Conservation (phyloP, 129 eudicot species). For the Deinandra increscens region DNA sequence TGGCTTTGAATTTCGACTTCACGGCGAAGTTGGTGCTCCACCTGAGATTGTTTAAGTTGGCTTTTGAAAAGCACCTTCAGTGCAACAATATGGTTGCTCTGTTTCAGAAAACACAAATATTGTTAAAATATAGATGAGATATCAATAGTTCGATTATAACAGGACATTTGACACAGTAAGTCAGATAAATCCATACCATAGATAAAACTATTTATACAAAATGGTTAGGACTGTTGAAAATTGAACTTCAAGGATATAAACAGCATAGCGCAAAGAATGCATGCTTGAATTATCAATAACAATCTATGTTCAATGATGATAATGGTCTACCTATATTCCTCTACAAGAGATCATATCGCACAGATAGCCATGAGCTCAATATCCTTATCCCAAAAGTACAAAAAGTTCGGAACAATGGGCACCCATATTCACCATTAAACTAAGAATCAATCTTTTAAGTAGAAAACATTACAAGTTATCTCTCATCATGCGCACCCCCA, state of each 20-base stretch:
- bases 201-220: not conserved
- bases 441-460: not conserved
- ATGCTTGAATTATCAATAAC: not conserved
- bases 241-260: not conserved
- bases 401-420: not conserved
- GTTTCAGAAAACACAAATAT: slow-evolving; percentile 22
- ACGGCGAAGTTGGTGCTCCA: slow-evolving; percentile 81
- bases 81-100: slow-evolving; percentile 83
- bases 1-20: slow-evolving; percentile 91
- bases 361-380: not conserved
- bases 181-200: not conserved
- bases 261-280: not conserved
- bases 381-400: not conserved
- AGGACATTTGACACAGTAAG: not conserved
- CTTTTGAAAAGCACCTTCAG: slow-evolving; percentile 77
- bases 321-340: not conserved
- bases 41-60: slow-evolving; percentile 85
- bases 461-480: not conserved
- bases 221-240: not conserved
- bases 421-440: not conserved
- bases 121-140: slow-evolving; percentile 7
- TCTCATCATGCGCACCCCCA: not conserved
- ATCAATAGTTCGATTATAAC: not conserved
- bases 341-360: not conserved
- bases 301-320: not conserved